Evolutionary conservation across 139 green algal species (phyloP), one percentile per base, ranked within the genome.

Genomic region (Protoeuglena noctilucae): DNA sequence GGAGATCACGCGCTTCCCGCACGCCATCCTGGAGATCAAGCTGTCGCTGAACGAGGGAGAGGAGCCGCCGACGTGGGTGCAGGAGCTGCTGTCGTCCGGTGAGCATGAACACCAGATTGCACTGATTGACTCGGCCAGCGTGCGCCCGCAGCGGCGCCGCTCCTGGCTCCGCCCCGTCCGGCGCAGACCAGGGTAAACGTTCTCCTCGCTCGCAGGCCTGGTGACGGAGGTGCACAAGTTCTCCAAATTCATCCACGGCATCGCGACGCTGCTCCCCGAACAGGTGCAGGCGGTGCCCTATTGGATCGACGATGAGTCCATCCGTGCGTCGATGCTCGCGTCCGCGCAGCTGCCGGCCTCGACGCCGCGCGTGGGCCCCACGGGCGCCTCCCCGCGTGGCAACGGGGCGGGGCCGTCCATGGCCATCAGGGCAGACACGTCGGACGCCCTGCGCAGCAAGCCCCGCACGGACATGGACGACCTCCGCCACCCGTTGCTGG

Each of bases 11-110:
- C 76, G 81, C 66, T 96, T 96, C 71, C 87, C 87, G 1, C 84
- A 94, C 57, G 87, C 82, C 1, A 75, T 96, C 45, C 70, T 96
- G 67, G 88, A 96, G 72, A 80, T 96, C 9, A 96, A 96, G 78
- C 82, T 96, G 51, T 77, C 65, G 24, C 78, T 96, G 62, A 64
- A 69, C 6, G 79, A 93, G 55, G 88, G 82, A 0, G 71, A 93
- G 71, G 23, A 56, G 16, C 51, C 75, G 6, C 84, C 86, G 14
- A 60, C 76, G 5, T 96, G 88, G 88, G 83, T 96, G 23, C 60
- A 80, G 64, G 77, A 87, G 53, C 72, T 90, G 54, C 64, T 89
- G n/a, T 69, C 84, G 21, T 76, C 66, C 22, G 78, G 76, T 30
- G 81, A 81, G 9, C n/a, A n/a, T n/a, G n/a, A n/a, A n/a, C n/a